Conservation (phyloP, 2,329 filamentous ascomycete genomes). For the Hysterium pulicare region DNA sequence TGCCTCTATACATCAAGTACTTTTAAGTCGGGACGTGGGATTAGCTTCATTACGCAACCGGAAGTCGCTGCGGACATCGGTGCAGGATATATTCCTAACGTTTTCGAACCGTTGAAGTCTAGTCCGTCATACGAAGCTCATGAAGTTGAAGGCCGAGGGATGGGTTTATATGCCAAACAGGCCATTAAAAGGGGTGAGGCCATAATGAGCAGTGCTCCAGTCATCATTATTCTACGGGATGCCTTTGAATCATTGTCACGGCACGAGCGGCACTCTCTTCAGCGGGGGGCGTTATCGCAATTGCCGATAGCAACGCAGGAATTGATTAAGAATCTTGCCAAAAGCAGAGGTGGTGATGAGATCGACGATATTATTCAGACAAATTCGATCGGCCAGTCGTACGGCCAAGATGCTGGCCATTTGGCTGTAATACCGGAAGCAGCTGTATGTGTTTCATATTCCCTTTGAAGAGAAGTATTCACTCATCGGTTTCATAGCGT, state of each 20-base stretch:
- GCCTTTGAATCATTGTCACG: slow-evolving; percentile 10
- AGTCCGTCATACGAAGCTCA: slow-evolving; percentile 14
- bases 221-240: slow-evolving; percentile 18
- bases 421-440: slow-evolving; percentile 25
- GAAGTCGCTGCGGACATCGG: slow-evolving; percentile 19
- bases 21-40: slow-evolving; percentile 25
- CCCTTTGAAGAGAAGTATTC: too few relatives aligned
- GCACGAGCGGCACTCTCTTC: slow-evolving; percentile 10
- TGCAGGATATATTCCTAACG: slow-evolving; percentile 8
- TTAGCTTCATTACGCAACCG: slow-evolving; percentile 27
- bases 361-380: slow-evolving; percentile 23
- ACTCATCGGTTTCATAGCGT: slow-evolving; percentile 15
- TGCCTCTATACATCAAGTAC: slow-evolving; percentile 25
- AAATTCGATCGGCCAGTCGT: slow-evolving; percentile 20
- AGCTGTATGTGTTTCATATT: slow-evolving; percentile 19
- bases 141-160: slow-evolving; percentile 18
- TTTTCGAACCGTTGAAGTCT: slow-evolving; percentile 7
- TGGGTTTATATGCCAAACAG: slow-evolving; percentile 23
- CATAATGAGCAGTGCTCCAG: slow-evolving; percentile 22
- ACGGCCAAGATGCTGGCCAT: slow-evolving; percentile 19
- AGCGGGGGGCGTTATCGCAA: slow-evolving; percentile 20
- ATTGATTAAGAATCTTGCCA: slow-evolving; percentile 15
- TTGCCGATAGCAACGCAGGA: slow-evolving; percentile 18
- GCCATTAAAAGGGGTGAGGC: slow-evolving; percentile 20
- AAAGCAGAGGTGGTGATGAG: slow-evolving; percentile 12